Evolutionary conservation across 1,284 basidiomycete species (phyloP).

Genomic region (Cystobasidium slooffiae): DNA sequence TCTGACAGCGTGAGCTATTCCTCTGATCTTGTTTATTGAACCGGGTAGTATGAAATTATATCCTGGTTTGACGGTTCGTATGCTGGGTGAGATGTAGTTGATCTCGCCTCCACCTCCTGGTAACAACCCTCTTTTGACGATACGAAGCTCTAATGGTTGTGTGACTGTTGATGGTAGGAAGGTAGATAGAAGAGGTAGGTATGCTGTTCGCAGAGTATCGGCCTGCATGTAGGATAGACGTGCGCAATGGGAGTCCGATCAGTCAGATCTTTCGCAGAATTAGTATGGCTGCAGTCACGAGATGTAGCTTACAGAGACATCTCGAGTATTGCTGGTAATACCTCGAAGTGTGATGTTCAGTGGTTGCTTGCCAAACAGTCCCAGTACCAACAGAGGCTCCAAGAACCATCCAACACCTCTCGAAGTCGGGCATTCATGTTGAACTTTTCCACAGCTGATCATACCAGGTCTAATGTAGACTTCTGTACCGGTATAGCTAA

Average conservation of each 20-base stretch:
- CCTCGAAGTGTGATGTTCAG: constrained; percentile 80
- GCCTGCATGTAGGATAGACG: constrained; percentile 62
- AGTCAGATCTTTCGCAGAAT: constrained; percentile 12
- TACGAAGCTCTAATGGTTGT: constrained; percentile 63
- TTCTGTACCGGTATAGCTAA: constrained; percentile 92
- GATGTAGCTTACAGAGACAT: constrained; percentile 73
- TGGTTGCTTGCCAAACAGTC: constrained; percentile 90
- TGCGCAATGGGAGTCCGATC: not conserved
- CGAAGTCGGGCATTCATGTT: constrained; percentile 85
- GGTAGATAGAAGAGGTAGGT: constrained; percentile 84
- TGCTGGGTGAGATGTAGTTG: constrained; percentile 87
- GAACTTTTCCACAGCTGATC: constrained; percentile 78
- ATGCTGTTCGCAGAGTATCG: constrained; percentile 89
- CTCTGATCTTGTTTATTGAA: constrained; percentile 89
- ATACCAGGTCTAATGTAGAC: constrained; percentile 90
- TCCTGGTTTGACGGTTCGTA: constrained; percentile 83
- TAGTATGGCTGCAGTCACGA: not conserved
- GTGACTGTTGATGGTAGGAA: constrained; percentile 72
- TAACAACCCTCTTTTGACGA: constrained; percentile 88
- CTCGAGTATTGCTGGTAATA: constrained; percentile 83
- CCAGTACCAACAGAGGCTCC: constrained; percentile 85
- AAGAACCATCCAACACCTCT: constrained; percentile 92
- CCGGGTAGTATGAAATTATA: constrained; percentile 90
- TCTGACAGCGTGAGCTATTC: constrained; percentile 92
- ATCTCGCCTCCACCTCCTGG: constrained; percentile 92